Base-by-base conservation (phyloP, 805 yeast genomes). In the Yarrowia hollandica region DNA sequence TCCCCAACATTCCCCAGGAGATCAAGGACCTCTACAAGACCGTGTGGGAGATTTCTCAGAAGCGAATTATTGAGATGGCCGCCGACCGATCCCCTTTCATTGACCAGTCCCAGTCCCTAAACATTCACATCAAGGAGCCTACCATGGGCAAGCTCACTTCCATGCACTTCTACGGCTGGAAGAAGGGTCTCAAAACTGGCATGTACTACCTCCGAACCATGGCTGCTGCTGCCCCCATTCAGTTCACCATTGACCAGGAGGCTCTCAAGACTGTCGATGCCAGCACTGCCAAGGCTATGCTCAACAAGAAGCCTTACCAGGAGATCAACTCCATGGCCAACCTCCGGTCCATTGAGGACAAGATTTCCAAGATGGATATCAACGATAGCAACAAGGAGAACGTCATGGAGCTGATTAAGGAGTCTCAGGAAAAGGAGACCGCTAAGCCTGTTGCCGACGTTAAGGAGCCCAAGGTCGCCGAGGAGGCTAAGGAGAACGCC, bases 131-230 rank as follows among this genome's bases (percentile, higher is more conserved):
- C 73, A 83, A 81, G 71, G 85, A 84, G 62, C 97, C 97, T 62
- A 90, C 98, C 2, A 88, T 90, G 92, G 96, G 96, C 68, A 94
- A 94, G 74, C 80, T 94, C 70, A 94, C 98, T 5, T 84, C 94
- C 64, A 94, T 94, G 97, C 99, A 94, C 74, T 94, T 94, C 79
- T 92, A 94, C 71, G 98, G 97, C 48, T 94, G 99, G 99, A 88
- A 88, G 78, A 90, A 88, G 78, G 99, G 99, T 62, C 81, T 94
- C 71, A 94, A 94, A 81, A 94, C 99, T 5, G 99, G 99, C 69
- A 92, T 94, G 95, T 94, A 94, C 79, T 94, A 94, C 75, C 78
- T 94, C 73, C 85, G 98, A 75, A 92, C 98, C 10, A 96, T 89
- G 79, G 97, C 98, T 62, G 99, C 99, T 18, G 82, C 96, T 39